Evolutionary conservation across 2,329 filamentous ascomycete genomes (phyloP), one percentile per base, ranked within the genome.

Genomic region (Cladophialophora psammophila): DNA sequence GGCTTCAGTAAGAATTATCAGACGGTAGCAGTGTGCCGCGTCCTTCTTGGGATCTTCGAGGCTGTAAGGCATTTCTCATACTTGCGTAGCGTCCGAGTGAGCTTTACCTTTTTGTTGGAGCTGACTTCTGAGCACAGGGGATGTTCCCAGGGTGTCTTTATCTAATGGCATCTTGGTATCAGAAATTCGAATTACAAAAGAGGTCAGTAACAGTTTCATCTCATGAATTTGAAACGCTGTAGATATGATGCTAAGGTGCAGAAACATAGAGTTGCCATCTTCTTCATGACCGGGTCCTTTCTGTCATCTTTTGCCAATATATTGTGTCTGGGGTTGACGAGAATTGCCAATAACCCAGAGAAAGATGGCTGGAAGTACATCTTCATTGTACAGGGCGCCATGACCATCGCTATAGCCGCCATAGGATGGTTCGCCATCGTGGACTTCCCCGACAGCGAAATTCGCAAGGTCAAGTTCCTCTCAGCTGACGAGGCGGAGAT

Each of bases 401-500:
- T 90, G 70, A 83, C 88, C 7, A 83, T 83, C 67, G 63, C 87
- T 26, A 77, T 91, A 20, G 88, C 88, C 2, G 72, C 88, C 38
- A 64, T 82, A 7, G 89, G 87, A 0, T 90, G 87, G 73, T 89
- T 87, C 82, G 90, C 88, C 88, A 90, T 91, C 78, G 81, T 90
- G 42, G 87, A 90, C 73, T 91, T 91, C 26, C 69, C 88, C 88
- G 0, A 88, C 90, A 70, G 80, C 86, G 35, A 81, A 86, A 26
- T 26, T 0, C 87, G 84, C 63, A 84, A 86, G 26, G 26, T 26
- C 70, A 80, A 76, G 72, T 91, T 90, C 73, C 79, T 91, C 26
- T 83, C 81, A 2, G 73, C 81, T 5, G 78, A 82, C 20, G 88
- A 91, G 74, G 83, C 84, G 35, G 75, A 79, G 18, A 72, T 90